Base-by-base conservation (phyloP, 495 filamentous ascomycete species). In the Haplographium delicatum region DNA sequence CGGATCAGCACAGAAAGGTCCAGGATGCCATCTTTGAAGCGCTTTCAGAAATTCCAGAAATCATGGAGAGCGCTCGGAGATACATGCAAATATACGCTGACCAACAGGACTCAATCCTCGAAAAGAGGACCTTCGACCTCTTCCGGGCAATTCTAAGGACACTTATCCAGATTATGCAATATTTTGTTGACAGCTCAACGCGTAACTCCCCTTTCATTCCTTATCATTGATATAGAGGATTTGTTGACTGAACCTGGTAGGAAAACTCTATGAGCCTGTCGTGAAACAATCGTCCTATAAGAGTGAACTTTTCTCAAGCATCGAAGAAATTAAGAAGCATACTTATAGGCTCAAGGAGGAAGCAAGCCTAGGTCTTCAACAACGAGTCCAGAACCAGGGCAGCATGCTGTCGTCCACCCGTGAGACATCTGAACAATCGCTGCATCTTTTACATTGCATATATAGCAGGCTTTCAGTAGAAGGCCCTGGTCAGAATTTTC, bases 291-390 rank as follows among this genome's bases (percentile, higher is more conserved):
- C 4, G 1, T 26, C 19, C 3, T 44, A 44, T 16, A 44, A 44
- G 23, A n/a, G 9, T 9, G 41, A 9, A 2, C 41, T 44, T 13
- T 3, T 26, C 20, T 15, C 11, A 15, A 26, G 22, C 22, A n/a
- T 44, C 6, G 22, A 44, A 26, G 41, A 44, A n/a, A 16, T 44
- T 7, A 44, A 26, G 41, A 44, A 44, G 41, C 41, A 44, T 28
- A 44, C 41, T 27, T 26, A 11, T 3, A 44, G 23, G 22, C 11
- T 44, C 23, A 44, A 44, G 23, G 41, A 26, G n/a, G 41, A 25
- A 26, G 41, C 41, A n/a, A 13, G 15, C 34, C 34, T 31, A 7
- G 28, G 28, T 13, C 28, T 7, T 31, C 28, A 31, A 31, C 28
- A 31, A 13, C 4, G 20, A n/a, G 41, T 25, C 8, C 16, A 6